Evolutionary conservation across 495 filamentous ascomycete genomes (phyloP), one percentile per base, ranked within the genome.

Genomic region (Hypoxylon fragiforme): DNA sequence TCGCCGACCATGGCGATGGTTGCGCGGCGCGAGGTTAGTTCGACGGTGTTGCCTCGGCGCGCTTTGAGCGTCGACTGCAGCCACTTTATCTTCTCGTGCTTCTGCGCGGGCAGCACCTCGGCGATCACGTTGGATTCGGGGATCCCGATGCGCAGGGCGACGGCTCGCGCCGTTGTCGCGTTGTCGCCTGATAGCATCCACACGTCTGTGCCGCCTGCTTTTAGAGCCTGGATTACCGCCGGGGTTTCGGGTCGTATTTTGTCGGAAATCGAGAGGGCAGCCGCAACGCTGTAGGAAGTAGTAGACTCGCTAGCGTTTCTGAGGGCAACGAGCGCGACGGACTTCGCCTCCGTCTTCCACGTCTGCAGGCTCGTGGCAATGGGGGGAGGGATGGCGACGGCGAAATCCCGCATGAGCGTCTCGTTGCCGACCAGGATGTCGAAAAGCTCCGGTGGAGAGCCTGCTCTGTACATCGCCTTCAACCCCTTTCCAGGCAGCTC

Each of bases 181-280:
- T 88, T 88, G 69, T 97, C 92, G 12, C 92, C 92, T 2, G 91
- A 94, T 36, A 95, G 85, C 90, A 97, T 95, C 82, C 85, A 96
- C 19, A 95, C 87, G 2, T 81, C 77, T 44, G 89, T 84, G 49
- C 80, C 80, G 19, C 77, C 80, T 16, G 80, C 68, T 46, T 84
- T 79, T 4, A 97, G 84, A n/a, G 85, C 73, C 4, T 70, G 63
- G 60, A 97, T 81, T 21, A 92, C 81, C 5, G 67, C 54, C 14
- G 75, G 66, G 0, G 92, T 84, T 65, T 95, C 90, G 3, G 85
- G 82, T 2, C 94, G 88, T 56, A 96, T 77, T 1, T 88, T 85
- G 62, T 97, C 92, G 1, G 83, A 73, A 58, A 81, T 81, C 12
- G 82, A 73, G 53, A 85, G 78, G 13, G 78, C 66, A 8, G 78